Conservation (phyloP, 331 rosid species). For the Malus hybrid region DNA sequence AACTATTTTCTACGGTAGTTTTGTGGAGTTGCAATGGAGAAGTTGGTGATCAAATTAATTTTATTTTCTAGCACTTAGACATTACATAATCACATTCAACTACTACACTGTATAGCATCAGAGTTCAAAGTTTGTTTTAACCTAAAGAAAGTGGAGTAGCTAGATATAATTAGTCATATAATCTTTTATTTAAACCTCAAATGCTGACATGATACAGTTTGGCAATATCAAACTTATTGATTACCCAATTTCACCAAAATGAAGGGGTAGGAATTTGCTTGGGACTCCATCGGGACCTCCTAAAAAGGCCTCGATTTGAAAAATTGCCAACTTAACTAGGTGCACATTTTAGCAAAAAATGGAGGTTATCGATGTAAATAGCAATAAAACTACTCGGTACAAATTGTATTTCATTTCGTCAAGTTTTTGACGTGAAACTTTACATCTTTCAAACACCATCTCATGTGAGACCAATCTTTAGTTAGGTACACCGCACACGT, state of each 20-base stretch:
- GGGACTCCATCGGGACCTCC: background rate
- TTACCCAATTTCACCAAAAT: background rate
- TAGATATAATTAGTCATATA: background rate
- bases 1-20: background rate
- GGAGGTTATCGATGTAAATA: background rate
- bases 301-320: too few relatives aligned
- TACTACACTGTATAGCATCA: background rate
- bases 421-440: too few relatives aligned
- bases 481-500: too few relatives aligned
- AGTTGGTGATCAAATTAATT: background rate
- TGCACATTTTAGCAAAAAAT: background rate
- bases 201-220: too few relatives aligned
- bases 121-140: background rate
- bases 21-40: background rate
- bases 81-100: background rate
- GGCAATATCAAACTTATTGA: too few relatives aligned
- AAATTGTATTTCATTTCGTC: too few relatives aligned
- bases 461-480: too few relatives aligned
- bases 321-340: background rate
- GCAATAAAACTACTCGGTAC: too few relatives aligned
- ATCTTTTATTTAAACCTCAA: background rate
- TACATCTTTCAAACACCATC: too few relatives aligned
- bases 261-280: background rate
- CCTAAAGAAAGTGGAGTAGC: background rate
- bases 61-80: background rate